These are phyloP conservation scores for Boletus vinaceobasis DNA, from an alignment of 768 basidiomycete genomes.

Conservation along the genomic window DNA sequence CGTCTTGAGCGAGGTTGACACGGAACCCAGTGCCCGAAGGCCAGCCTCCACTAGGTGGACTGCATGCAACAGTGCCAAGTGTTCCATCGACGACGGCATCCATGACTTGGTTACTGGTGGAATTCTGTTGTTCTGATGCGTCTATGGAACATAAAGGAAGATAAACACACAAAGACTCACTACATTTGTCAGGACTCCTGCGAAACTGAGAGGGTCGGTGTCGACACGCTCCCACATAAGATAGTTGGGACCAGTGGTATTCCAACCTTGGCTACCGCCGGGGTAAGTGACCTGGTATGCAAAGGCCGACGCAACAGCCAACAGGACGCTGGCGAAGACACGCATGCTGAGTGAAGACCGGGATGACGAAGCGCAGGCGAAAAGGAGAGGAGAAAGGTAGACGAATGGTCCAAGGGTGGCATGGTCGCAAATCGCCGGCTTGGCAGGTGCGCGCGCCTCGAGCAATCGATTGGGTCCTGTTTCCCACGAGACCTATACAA, in stretches of 20 bases:
- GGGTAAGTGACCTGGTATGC: slow-evolving; percentile 66
- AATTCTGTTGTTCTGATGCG: slow-evolving; percentile 30
- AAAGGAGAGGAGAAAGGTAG: neutral
- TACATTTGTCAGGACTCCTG: slow-evolving; percentile 62
- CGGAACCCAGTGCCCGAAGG: slow-evolving; percentile 59
- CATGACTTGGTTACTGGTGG: slow-evolving; percentile 45
- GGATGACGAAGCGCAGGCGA: neutral
- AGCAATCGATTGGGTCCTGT: neutral
- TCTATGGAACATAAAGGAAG: neutral
- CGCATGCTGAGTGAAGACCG: slow-evolving; percentile 38
- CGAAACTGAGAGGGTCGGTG: slow-evolving; percentile 69
- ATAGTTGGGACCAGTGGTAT: slow-evolving; percentile 46
- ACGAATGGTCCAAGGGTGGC: neutral
- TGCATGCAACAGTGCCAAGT: slow-evolving; percentile 37
- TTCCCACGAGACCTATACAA: neutral
- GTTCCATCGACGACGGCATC: slow-evolving; percentile 52
- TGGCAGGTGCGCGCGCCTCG: neutral
- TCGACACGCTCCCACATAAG: slow-evolving; percentile 62
- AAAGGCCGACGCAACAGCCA: slow-evolving; percentile 52
- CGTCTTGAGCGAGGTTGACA: slow-evolving; percentile 64
- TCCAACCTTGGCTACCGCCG: slow-evolving; percentile 49
- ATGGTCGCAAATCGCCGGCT: slow-evolving; percentile 7
- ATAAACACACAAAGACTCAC: slow-evolving; percentile 32
- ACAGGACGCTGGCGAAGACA: slow-evolving; percentile 38
- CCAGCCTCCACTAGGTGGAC: slow-evolving; percentile 64